Base-by-base conservation (phyloP, 2,329 filamentous ascomycete species). In the Penicillium sclerotigenum region DNA sequence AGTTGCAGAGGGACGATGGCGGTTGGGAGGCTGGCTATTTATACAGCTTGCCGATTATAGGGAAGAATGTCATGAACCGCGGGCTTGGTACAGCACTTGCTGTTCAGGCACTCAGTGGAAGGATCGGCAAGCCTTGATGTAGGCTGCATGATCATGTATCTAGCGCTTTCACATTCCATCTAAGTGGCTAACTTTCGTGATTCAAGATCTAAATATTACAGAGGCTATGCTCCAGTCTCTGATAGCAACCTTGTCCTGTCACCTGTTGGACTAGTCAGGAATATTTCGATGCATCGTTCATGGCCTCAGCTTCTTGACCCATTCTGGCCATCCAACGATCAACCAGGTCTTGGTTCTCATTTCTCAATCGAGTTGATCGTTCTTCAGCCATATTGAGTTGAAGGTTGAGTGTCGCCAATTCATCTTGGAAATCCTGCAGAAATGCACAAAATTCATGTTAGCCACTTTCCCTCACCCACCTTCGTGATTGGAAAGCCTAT, bases 241-340 rank as follows among this genome's bases (percentile, higher is more conserved):
- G 26, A 20, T 33, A 31, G 26, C 6, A 20, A 33, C 14, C 42
- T 38, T 11, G 18, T 20, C 20, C 14, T 18, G 34, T 40, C 34
- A 28, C 10, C 29, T 24, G 26, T 40, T 10, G 3, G 43, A 26
- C 42, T 26, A 9, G 10, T 72, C 65, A 79, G 50, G 76, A 77
- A 63, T 73, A 80, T 45, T 74, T 78, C 36, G 77, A 77, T 55
- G 77, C 75, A 48, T 81, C 71, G 68, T 97, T 97, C 87, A 96
- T 92, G 60, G 84, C 87, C 54, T 94, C 89, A 11, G 90, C 93
- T 77, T 97, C 92, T 69, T 87, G 83, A 4, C 87, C 88, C 83
- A 94, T 94, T 61, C 88, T 82, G 69, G 85, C 86, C 88, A 97
- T 92, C 91, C 92, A 97, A 52, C 94, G 82, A 71, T 91, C 88